Evolutionary conservation across 768 basidiomycete species (phyloP).

Genomic region (Phanerochaete carnosa): DNA sequence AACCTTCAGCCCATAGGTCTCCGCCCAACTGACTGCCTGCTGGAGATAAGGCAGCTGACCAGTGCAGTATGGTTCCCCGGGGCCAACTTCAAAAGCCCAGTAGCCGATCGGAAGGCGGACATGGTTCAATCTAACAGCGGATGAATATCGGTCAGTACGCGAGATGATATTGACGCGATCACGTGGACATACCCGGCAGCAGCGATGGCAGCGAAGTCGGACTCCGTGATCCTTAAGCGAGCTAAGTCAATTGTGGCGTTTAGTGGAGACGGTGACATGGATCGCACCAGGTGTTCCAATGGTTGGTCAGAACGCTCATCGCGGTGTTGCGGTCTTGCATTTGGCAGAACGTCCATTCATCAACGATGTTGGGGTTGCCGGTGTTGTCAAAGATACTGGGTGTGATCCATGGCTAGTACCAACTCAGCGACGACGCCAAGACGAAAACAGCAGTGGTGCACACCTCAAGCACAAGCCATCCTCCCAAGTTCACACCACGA

Average conservation of each 20-base stretch:
- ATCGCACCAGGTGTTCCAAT: constrained; percentile 59
- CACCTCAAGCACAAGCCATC: constrained; percentile 56
- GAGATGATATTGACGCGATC: constrained; percentile 9
- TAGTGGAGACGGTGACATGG: not conserved
- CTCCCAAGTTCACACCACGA: constrained; percentile 81
- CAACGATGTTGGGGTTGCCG: constrained; percentile 52
- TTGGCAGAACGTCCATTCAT: constrained; percentile 78
- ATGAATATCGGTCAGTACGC: constrained; percentile 11
- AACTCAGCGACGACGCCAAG: not conserved
- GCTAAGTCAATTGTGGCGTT: constrained; percentile 17
- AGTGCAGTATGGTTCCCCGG: constrained; percentile 75
- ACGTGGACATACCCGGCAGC: constrained; percentile 57
- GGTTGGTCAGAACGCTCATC: constrained; percentile 47
- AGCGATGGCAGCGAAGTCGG: constrained; percentile 73
- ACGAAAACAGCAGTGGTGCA: constrained; percentile 8
- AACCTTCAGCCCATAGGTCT: constrained; percentile 67
- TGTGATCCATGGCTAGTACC: constrained; percentile 66
- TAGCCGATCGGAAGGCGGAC: constrained; percentile 86
- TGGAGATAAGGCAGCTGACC: constrained; percentile 71
- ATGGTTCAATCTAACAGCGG: constrained; percentile 61
- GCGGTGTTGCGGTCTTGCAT: constrained; percentile 53
- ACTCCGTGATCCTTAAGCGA: constrained; percentile 55
- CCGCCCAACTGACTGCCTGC: constrained; percentile 70
- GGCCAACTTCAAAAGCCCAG: constrained; percentile 82
- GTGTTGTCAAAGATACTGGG: constrained; percentile 74